These are phyloP conservation scores for Davidsoniella virescens DNA, from an alignment of 2,329 filamentous ascomycete genomes.

Conservation along the genomic window DNA sequence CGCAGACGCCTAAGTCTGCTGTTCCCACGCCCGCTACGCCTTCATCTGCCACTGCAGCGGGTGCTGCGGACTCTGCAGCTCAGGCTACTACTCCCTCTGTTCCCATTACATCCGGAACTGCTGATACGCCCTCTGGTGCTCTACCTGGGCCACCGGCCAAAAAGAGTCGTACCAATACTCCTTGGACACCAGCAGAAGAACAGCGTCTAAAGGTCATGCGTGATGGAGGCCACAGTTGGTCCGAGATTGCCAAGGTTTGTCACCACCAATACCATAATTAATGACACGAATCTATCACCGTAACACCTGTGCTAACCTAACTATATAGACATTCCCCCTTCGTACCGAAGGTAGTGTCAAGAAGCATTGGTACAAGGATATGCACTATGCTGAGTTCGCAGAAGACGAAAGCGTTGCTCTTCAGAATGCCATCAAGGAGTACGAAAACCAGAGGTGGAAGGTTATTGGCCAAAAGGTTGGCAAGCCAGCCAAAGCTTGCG, in stretches of 20 bases:
- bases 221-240: slow-evolving; percentile 87
- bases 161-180: slow-evolving; percentile 95
- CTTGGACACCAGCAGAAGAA: slow-evolving; percentile 93
- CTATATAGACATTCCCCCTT: slow-evolving; percentile 62
- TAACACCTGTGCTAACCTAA: not conserved
- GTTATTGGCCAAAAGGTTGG: slow-evolving; percentile 90
- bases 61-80: slow-evolving; percentile 15
- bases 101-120: slow-evolving; percentile 18
- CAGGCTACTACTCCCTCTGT: slow-evolving; percentile 19
- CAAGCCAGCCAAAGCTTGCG: slow-evolving; percentile 76
- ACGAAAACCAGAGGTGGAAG: slow-evolving; percentile 98
- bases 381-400: slow-evolving; percentile 98
- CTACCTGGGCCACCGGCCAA: slow-evolving; percentile 36
- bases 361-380: slow-evolving; percentile 99
- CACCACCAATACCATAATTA: not conserved
- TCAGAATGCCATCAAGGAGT: slow-evolving; percentile 91
- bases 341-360: slow-evolving; percentile 96
- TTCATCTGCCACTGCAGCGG: slow-evolving; percentile 20
- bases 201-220: slow-evolving; percentile 85
- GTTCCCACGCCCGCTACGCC: slow-evolving; percentile 20
- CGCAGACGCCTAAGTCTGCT: slow-evolving; percentile 13
- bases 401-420: slow-evolving; percentile 83
- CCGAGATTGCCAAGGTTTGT: slow-evolving; percentile 97
- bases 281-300: not conserved
- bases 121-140: not conserved